A percentile compares a stretch with the other conserved stretches of the same genome.
phyloP scores from a whole-genome alignment of 441 rosid species.

The Euphorbia celastroides region DNA sequence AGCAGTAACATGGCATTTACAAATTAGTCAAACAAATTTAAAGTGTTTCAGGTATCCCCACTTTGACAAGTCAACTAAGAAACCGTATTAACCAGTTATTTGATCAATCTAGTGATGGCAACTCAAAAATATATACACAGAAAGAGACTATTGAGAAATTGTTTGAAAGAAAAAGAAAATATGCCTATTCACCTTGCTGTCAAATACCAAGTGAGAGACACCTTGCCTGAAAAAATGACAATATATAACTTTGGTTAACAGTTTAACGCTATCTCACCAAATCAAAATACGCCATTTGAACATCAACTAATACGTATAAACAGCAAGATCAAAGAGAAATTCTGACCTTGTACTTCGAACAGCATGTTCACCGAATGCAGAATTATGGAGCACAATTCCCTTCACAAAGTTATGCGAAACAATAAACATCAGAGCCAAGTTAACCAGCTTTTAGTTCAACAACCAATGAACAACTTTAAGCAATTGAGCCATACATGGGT shows the following conservation, averaged over 20 bases:
- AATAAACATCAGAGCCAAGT: not conserved
- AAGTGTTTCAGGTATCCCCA: not conserved
- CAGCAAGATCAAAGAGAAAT: not conserved
- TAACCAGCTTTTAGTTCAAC: not conserved
- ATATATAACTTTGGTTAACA: not conserved
- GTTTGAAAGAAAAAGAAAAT: not conserved
- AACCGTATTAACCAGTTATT: not conserved
- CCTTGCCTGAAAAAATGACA: conserved; percentile 46
- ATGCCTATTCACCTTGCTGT: conserved; percentile 48
- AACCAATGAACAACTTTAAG: not conserved
- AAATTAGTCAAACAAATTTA: not conserved
- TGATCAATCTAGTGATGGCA: not conserved
- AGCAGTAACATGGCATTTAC: not conserved
- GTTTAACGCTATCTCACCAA: not conserved
- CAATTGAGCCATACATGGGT: conserved; percentile 41
- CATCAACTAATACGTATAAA: not conserved
- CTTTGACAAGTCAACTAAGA: not conserved
- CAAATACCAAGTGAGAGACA: conserved; percentile 66
- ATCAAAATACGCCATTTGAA: not conserved
- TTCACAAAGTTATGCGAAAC: conserved; percentile 21
- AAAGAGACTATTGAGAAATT: not conserved
- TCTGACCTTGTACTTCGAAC: conserved; percentile 22
- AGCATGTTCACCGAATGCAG: not conserved
- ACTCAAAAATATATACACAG: not conserved
- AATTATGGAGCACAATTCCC: conserved; percentile 18